Conservation (phyloP, 2,329 filamentous ascomycete genomes). For the Xylaria sp. region DNA sequence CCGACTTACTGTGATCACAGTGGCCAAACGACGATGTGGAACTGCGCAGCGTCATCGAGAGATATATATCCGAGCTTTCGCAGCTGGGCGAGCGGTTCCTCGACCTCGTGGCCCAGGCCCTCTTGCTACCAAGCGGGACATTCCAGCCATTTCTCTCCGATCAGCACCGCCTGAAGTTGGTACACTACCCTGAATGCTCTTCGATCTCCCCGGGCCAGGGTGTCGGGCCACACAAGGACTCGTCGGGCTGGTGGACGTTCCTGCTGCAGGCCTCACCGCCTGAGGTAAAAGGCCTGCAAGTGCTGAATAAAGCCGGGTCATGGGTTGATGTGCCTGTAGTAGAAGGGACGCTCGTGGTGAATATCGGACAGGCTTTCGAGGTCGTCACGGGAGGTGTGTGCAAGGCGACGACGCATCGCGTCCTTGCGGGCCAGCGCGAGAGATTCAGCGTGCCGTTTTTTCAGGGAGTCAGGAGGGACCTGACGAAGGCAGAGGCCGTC, state of each 20-base stretch:
- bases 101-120: conserved; percentile 64
- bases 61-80: conserved; percentile 63
- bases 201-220: conserved; percentile 55
- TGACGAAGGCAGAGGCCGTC: conserved; percentile 58
- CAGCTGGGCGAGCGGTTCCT: conserved; percentile 64
- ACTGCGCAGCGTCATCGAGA: conserved; percentile 53
- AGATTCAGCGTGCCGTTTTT: conserved; percentile 59
- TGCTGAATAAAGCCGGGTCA: conserved; percentile 57
- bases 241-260: conserved; percentile 72
- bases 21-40: conserved; percentile 54
- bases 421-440: conserved; percentile 50
- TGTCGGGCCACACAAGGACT: conserved; percentile 71
- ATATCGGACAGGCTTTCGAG: conserved; percentile 68
- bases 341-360: conserved; percentile 64
- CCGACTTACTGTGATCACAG: conserved; percentile 41
- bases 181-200: conserved; percentile 59
- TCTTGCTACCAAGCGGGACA: conserved; percentile 58
- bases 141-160: conserved; percentile 64
- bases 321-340: conserved; percentile 64
- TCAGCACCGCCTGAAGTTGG: conserved; percentile 69
- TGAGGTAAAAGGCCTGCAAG: conserved; percentile 60
- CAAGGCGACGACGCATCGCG: conserved; percentile 62
- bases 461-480: conserved; percentile 59
- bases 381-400: conserved; percentile 64
- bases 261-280: conserved; percentile 68